Base-by-base conservation (phyloP, 495 filamentous ascomycete species). In the Daldinia concentrica region DNA sequence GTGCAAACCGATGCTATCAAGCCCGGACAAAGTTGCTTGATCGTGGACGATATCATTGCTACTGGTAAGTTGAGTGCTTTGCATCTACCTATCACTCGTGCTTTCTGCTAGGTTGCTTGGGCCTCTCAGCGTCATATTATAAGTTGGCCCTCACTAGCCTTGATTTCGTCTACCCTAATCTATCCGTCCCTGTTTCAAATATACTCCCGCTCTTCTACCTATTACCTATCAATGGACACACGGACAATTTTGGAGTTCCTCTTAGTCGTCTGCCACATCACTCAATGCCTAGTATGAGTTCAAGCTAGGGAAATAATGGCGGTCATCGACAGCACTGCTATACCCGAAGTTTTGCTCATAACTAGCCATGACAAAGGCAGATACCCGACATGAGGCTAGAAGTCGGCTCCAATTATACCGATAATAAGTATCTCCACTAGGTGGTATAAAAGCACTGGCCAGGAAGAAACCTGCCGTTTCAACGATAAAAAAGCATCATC, bases 41-140 rank as follows among this genome's bases (percentile, higher is more conserved):
- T 99, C 56, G 91, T 99, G 45, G 95, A 99, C 78, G 95, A 99
- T 79, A 95, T 99, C 74, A 98, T 99, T 81, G 95, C 95, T 36
- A 99, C 95, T 68, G 95, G 95, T 97, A 85, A 79, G 90, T 80
- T 22, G 37, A 68, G 60, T 69, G 19, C 41, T 55, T 32, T 69
- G 32, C 58, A 29, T 54, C 27, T 41, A 22, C 59, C 19, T 37
- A 27, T 54, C 22, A 34, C 30, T 50, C 64, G 29, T 60, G 24
- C 73, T 65, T 68, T 66, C 62, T 56, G 30, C 29, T 41, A 36
- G 27, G 8, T 19, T 41, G 24, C 29, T 50, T 45, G 24, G 48
- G 37, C 29, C 24, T 32, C 27, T n/a, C 27, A 26, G 30, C 34
- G 9, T n/a, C 54, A 52, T 59, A 29, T 55, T 43, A 54, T 26